Percentiles rank a stretch among this genome's conserved stretches.
Evolutionary conservation across 306 rosid genomes (phyloP).

Genomic region (Medicago arabica): DNA sequence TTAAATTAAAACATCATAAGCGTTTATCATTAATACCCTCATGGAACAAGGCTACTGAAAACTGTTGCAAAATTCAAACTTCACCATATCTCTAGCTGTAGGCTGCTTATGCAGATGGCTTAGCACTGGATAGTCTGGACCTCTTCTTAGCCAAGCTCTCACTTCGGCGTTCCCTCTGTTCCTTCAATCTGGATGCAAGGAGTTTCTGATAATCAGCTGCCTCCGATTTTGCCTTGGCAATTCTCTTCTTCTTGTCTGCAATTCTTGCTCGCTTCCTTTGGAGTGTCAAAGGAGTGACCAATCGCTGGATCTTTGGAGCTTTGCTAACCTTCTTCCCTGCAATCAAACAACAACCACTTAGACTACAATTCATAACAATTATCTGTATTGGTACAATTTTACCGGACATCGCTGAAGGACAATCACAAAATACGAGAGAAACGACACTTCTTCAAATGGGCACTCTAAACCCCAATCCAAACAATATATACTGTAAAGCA

Average conservation of each 20-base stretch:
- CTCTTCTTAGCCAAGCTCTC: slow-evolving; percentile 54
- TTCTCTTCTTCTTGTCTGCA: slow-evolving; percentile 51
- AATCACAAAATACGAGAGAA: not conserved
- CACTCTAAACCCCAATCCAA: not conserved
- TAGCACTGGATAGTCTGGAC: slow-evolving; percentile 44
- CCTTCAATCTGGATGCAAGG: slow-evolving; percentile 52
- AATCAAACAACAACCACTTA: slow-evolving; percentile 6
- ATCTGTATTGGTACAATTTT: not conserved
- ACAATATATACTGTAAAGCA: not conserved
- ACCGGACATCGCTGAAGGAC: not conserved
- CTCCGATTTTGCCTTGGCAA: slow-evolving; percentile 51
- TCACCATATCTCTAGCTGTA: slow-evolving; percentile 20
- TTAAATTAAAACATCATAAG: slow-evolving; percentile 28
- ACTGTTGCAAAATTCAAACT: slow-evolving; percentile 23
- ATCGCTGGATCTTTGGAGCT: slow-evolving; percentile 49
- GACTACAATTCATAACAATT: not conserved
- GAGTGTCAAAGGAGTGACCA: slow-evolving; percentile 55
- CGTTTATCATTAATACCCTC: not conserved
- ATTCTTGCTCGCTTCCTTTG: slow-evolving; percentile 54
- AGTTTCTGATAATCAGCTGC: slow-evolving; percentile 52
- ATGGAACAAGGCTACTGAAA: slow-evolving; percentile 32
- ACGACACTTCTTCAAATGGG: not conserved
- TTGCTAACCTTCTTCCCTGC: slow-evolving; percentile 53
- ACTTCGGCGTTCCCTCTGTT: slow-evolving; percentile 48
- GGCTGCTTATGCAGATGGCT: slow-evolving; percentile 37